phyloP scores from a whole-genome alignment of 2,329 filamentous ascomycete species.

The Neophaeococcomyces aloes region DNA sequence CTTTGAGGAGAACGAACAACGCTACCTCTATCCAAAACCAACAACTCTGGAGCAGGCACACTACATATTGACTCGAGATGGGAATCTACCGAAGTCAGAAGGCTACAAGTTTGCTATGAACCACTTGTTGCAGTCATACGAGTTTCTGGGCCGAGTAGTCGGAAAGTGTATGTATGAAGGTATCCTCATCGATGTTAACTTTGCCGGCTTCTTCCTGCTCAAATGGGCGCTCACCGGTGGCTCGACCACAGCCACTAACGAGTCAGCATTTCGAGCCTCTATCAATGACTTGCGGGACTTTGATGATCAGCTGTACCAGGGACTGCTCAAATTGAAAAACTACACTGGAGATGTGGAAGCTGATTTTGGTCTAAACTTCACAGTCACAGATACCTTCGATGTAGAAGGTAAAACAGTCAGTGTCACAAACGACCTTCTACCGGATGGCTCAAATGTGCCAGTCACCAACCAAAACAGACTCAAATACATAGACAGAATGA shows the following conservation, averaged over 20 bases:
- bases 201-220: conserved; percentile 89
- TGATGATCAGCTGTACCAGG: conserved; percentile 82
- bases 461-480: conserved; percentile 90
- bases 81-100: conserved; percentile 42
- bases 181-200: conserved; percentile 83
- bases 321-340: conserved; percentile 46
- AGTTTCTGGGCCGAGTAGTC: conserved; percentile 85
- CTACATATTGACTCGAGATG: conserved; percentile 39
- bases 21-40: conserved; percentile 82
- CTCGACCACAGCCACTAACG: conserved; percentile 50
- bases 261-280: conserved; percentile 72
- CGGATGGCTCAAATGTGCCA: conserved; percentile 60
- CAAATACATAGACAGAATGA: conserved; percentile 88
- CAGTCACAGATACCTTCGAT: conserved; percentile 59
- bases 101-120: conserved; percentile 49
- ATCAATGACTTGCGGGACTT: conserved; percentile 89
- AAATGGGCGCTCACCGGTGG: conserved; percentile 81
- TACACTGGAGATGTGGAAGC: conserved; percentile 50
- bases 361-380: conserved; percentile 78
- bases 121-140: conserved; percentile 62
- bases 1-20: conserved; percentile 76
- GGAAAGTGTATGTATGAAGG: conserved; percentile 97
- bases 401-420: conserved; percentile 39
- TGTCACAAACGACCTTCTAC: conserved; percentile 63
- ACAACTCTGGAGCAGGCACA: conserved; percentile 59